These are phyloP conservation scores for Colletotrichum echinochloae DNA, from an alignment of 2,329 filamentous ascomycete species.

Conservation along the genomic window DNA sequence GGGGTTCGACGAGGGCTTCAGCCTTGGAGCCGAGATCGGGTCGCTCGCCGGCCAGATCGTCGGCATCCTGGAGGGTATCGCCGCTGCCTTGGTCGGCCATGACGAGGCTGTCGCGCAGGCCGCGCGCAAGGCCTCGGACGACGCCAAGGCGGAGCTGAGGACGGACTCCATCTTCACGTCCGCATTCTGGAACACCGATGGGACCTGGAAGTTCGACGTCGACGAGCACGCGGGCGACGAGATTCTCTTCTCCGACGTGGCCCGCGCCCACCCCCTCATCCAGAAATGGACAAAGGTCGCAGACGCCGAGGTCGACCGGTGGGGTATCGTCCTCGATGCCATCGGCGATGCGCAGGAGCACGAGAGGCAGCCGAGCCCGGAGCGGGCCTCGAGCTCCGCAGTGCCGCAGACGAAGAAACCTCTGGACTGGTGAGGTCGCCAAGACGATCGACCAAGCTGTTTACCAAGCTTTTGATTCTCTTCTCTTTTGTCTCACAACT, in stretches of 20 bases:
- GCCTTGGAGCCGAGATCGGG: conserved; percentile 85
- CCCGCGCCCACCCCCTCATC: conserved; percentile 75
- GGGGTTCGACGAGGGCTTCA: conserved; percentile 93
- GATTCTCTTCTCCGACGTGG: conserved; percentile 71
- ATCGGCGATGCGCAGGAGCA: conserved; percentile 49
- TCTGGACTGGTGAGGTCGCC: conserved; percentile 52
- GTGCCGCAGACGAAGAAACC: conserved; percentile 48
- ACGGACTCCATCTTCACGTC: conserved; percentile 72
- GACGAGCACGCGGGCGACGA: conserved; percentile 52
- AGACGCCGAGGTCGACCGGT: conserved; percentile 48
- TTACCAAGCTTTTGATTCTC: not conserved
- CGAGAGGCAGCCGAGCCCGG: conserved; percentile 43
- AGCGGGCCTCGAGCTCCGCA: conserved; percentile 44
- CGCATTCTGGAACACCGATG: conserved; percentile 77
- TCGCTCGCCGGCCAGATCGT: conserved; percentile 78
- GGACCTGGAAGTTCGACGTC: conserved; percentile 77
- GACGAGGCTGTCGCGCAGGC: conserved; percentile 40
- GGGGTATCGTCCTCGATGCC: conserved; percentile 51
- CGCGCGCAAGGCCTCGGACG: conserved; percentile 51
- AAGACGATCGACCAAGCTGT: not conserved
- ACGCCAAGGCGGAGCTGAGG: conserved; percentile 70
- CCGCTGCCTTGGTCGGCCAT: conserved; percentile 57
- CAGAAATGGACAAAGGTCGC: conserved; percentile 66
- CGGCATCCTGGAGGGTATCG: conserved; percentile 81
- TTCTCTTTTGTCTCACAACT: not conserved